phyloP scores from a whole-genome alignment of 1,284 basidiomycete species.

The Moesziomyces antarcticus region DNA sequence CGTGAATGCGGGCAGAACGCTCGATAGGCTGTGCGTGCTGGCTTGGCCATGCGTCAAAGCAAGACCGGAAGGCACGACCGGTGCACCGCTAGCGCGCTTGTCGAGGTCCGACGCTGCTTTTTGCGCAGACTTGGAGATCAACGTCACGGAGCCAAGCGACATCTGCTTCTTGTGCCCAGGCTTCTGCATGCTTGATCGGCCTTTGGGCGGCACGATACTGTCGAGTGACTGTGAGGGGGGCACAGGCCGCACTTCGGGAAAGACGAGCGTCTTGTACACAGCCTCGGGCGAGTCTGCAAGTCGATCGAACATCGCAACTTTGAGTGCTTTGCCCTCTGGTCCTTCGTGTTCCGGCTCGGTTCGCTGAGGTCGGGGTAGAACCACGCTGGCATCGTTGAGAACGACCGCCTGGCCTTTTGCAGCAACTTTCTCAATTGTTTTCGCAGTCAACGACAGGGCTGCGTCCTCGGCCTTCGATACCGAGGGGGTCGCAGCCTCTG shows the following conservation, averaged over 20 bases:
- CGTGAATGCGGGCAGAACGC: slow-evolving; percentile 15
- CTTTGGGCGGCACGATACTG: slow-evolving; percentile 1
- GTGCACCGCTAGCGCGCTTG: slow-evolving; percentile 17
- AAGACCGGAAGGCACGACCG: slow-evolving; percentile 4
- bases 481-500: not conserved
- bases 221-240: slow-evolving; percentile 32
- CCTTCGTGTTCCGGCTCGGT: not conserved
- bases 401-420: not conserved
- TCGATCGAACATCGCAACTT: slow-evolving; percentile 19
- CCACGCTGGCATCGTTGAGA: not conserved
- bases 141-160: slow-evolving; percentile 25
- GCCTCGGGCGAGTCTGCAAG: slow-evolving; percentile 40
- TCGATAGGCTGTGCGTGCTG: slow-evolving; percentile 13
- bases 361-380: not conserved
- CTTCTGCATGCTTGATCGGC: not conserved
- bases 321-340: not conserved
- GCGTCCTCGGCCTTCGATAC: too few relatives aligned
- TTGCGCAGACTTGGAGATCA: slow-evolving; percentile 29
- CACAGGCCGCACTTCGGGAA: slow-evolving; percentile 6
- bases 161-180: slow-evolving; percentile 30
- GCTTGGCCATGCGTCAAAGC: slow-evolving; percentile 3
- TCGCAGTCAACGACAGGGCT: not conserved
- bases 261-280: slow-evolving; percentile 26
- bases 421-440: not conserved
- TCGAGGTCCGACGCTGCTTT: slow-evolving; percentile 26